Conservation (phyloP, 305 asterid species). For the Plantago lanceolata region DNA sequence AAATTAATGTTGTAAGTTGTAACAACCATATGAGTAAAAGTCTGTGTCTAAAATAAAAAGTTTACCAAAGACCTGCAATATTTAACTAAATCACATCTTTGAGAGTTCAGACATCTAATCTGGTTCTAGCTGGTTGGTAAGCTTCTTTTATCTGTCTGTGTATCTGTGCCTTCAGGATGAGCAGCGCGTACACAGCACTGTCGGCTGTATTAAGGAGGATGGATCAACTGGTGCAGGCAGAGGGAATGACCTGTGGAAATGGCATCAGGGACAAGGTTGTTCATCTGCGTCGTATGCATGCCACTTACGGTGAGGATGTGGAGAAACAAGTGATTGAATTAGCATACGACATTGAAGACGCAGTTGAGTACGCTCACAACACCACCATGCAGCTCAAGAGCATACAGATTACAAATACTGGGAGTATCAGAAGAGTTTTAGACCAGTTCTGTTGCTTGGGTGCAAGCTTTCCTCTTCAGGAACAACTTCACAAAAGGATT, state of each 20-base stretch:
- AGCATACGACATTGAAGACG: conserved; percentile 21
- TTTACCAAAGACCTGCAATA: no score
- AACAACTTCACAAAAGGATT: neutral
- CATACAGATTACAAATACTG: neutral
- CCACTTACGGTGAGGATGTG: neutral
- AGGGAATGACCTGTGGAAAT: neutral
- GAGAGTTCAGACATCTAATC: no score
- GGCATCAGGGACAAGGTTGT: neutral
- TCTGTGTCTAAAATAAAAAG: neutral
- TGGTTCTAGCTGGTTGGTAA: no score
- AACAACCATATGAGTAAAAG: neutral
- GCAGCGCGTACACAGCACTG: neutral
- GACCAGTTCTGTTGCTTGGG: neutral
- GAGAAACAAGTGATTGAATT: conserved; percentile 1
- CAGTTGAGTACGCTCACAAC: conserved; percentile 3
- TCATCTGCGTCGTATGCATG: neutral
- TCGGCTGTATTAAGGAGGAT: neutral
- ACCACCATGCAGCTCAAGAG: neutral
- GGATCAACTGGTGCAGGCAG: neutral
- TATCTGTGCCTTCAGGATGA: neutral
- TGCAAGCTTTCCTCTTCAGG: neutral
- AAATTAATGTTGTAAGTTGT: neutral
- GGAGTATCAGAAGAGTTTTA: neutral
- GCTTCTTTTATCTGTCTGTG: no score
- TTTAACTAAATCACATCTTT: no score